A percentile compares a stretch with the other conserved stretches of the same genome.
phyloP scores from a whole-genome alignment of 352 stramenopile species.

The Pythium pyrilobum region DNA sequence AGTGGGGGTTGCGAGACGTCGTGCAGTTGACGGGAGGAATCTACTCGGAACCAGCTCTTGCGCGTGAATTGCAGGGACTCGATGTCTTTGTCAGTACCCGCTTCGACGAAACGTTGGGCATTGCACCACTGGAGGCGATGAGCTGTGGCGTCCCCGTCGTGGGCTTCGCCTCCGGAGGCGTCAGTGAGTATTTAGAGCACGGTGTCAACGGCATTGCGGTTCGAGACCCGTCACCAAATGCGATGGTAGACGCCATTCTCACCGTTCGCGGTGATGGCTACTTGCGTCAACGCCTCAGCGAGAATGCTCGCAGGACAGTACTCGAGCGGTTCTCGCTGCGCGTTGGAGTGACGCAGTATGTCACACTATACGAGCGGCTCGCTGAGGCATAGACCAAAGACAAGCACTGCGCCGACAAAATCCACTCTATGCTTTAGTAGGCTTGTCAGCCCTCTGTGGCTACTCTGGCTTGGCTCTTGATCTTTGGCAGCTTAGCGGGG shows the following conservation, averaged over 20 bases:
- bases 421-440: background rate
- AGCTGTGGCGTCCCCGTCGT: slow-evolving; percentile 45
- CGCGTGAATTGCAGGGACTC: slow-evolving; percentile 25
- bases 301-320: slow-evolving; percentile 33
- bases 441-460: slow-evolving; percentile 18
- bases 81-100: slow-evolving; percentile 37
- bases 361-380: slow-evolving; percentile 33
- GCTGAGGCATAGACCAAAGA: no score
- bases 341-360: slow-evolving; percentile 25
- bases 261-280: slow-evolving; percentile 18
- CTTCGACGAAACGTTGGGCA: slow-evolving; percentile 46
- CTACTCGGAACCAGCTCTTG: slow-evolving; percentile 32
- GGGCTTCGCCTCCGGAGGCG: slow-evolving; percentile 37
- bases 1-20: slow-evolving; percentile 24
- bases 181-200: slow-evolving; percentile 41
- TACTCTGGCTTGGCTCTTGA: slow-evolving; percentile 19
- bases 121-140: slow-evolving; percentile 57
- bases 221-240: slow-evolving; percentile 23
- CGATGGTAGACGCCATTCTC: slow-evolving; percentile 26
- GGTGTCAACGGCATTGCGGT: slow-evolving; percentile 39
- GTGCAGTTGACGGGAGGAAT: slow-evolving; percentile 44
- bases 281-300: slow-evolving; percentile 22
- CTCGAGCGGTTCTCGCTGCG: slow-evolving; percentile 26
- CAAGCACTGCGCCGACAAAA: no score
- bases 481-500: slow-evolving; percentile 9